Evolutionary conservation across 2,329 filamentous ascomycete species (phyloP).

Genomic region (Thyridium curvatum): DNA sequence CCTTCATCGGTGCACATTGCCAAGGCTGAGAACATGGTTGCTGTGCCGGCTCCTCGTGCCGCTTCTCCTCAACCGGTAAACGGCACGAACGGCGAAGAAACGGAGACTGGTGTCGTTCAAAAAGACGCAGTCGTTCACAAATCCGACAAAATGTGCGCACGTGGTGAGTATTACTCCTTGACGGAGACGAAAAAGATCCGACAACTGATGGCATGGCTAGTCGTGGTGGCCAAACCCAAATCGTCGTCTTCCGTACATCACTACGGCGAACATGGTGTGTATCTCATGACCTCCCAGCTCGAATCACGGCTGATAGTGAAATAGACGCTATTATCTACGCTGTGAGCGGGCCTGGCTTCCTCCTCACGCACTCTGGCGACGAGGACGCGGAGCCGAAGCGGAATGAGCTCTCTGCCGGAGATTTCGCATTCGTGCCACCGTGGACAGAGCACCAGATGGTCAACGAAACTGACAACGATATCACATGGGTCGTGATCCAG

Average conservation of each 20-base stretch:
- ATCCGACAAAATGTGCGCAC: constrained; percentile 61
- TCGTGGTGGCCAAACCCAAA: constrained; percentile 58
- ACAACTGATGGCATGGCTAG: constrained; percentile 23
- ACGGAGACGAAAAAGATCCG: constrained; percentile 3
- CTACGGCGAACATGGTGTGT: constrained; percentile 59
- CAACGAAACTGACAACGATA: constrained; percentile 55
- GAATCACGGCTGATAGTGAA: constrained; percentile 3
- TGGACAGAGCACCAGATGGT: constrained; percentile 66
- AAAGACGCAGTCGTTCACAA: constrained; percentile 55
- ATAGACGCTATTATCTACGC: constrained; percentile 64
- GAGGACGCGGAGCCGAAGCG: constrained; percentile 43
- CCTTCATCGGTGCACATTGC: constrained; percentile 52
- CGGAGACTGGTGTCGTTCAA: constrained; percentile 24
- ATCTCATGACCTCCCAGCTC: constrained; percentile 1
- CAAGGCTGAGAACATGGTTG: constrained; percentile 36
- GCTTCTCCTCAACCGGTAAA: neutral
- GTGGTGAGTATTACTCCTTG: no score
- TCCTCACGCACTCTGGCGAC: constrained; percentile 50
- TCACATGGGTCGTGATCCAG: constrained; percentile 61
- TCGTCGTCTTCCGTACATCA: constrained; percentile 60
- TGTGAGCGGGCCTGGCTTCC: constrained; percentile 51
- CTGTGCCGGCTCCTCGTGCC: constrained; percentile 16
- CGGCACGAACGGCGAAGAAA: constrained; percentile 18
- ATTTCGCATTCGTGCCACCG: constrained; percentile 65
- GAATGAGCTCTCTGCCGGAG: constrained; percentile 53